Percentiles rank a stretch among this genome's conserved stretches.
These are phyloP conservation scores for Penstemon barbatus DNA, from an alignment of 257 asterid species.

Conservation along the genomic window DNA sequence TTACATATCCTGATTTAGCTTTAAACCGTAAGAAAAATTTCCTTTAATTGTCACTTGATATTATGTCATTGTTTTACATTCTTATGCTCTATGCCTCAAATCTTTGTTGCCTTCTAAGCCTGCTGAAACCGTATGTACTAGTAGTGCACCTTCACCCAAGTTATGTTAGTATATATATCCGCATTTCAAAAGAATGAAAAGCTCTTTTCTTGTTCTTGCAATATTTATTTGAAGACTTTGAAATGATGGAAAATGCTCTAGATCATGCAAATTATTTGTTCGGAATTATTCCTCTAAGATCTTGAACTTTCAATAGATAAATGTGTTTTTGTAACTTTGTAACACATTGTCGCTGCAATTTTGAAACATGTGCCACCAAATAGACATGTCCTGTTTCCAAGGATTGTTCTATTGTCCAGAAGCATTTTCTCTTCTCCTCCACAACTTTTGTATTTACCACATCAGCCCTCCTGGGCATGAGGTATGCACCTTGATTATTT, in stretches of 20 bases:
- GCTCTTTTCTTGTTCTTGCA: no score
- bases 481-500: slow-evolving; percentile 39
- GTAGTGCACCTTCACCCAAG: no score
- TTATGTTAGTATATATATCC: no score
- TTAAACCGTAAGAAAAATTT: slow-evolving; percentile 66
- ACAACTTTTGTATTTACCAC: slow-evolving; percentile 78
- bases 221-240: no score
- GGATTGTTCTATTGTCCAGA: slow-evolving; percentile 71
- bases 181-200: no score
- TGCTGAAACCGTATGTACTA: no score
- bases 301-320: neutral
- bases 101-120: no score
- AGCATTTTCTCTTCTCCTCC: slow-evolving; percentile 67
- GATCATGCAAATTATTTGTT: no score
- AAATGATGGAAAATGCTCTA: no score
- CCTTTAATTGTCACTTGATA: slow-evolving; percentile 17
- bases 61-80: slow-evolving; percentile 13
- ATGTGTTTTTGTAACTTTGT: neutral
- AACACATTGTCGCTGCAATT: slow-evolving; percentile 12
- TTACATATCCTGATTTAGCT: slow-evolving; percentile 97
- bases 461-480: slow-evolving; percentile 79
- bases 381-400: slow-evolving; percentile 76
- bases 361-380: slow-evolving; percentile 31
- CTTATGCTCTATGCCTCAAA: neutral
- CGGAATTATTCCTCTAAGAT: no score